Evolutionary conservation across 257 asterid genomes (phyloP).

Genomic region (Coffea canephora): DNA sequence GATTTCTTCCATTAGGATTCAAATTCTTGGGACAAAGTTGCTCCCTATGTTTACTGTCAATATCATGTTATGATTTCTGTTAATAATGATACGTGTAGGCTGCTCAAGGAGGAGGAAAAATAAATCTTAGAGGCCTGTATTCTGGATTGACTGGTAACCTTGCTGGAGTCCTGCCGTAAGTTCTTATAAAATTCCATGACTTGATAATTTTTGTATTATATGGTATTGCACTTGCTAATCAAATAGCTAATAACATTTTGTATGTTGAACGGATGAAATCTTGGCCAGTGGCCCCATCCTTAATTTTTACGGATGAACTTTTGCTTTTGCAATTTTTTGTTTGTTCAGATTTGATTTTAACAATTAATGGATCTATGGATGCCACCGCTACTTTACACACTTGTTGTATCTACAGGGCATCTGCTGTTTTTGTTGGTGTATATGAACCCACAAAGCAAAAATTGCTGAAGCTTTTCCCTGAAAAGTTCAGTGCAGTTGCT

Average conservation of each 20-base stretch:
- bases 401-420: constrained; percentile 59
- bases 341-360: neutral
- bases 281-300: neutral
- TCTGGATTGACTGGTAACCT: constrained; percentile 94
- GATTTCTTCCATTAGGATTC: neutral
- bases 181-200: constrained; percentile 8
- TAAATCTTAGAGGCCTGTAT: constrained; percentile 82
- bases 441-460: constrained; percentile 95
- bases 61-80: neutral
- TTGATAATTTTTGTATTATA: neutral
- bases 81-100: constrained; percentile 46
- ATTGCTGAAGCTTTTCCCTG: constrained; percentile 70
- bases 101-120: constrained; percentile 87
- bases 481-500: constrained; percentile 86
- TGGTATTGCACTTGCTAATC: neutral
- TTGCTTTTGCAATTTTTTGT: neutral
- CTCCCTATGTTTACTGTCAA: neutral
- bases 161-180: constrained; percentile 98
- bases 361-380: neutral
- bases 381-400: constrained; percentile 11
- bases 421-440: constrained; percentile 93
- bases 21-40: neutral
- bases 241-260: neutral
- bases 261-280: neutral
- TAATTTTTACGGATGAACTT: neutral